These are phyloP conservation scores for Scheffersomyces stambukii DNA, from an alignment of 1,139 yeast species.

Conservation along the genomic window DNA sequence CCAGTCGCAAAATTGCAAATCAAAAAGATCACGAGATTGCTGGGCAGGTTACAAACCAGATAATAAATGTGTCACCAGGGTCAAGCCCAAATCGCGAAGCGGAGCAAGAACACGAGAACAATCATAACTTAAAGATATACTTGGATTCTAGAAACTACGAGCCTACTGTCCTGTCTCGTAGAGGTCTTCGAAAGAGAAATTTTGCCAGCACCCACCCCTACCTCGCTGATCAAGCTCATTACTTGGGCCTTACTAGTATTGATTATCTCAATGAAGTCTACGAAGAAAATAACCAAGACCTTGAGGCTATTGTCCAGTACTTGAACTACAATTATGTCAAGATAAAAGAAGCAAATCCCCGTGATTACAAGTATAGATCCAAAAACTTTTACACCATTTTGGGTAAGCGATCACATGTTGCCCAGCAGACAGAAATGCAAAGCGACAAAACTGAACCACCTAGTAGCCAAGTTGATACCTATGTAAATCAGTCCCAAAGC, in stretches of 20 bases:
- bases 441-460: conserved; percentile 9
- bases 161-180: conserved; percentile 12
- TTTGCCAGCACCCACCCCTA: conserved; percentile 48
- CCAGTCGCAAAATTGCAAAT: too few relatives aligned
- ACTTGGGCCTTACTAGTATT: conserved; percentile 35
- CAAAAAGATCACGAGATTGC: too few relatives aligned
- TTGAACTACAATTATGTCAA: conserved; percentile 33
- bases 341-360: conserved; percentile 30
- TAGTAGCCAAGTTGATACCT: conserved; percentile 9
- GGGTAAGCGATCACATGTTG: conserved; percentile 20
- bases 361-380: conserved; percentile 36
- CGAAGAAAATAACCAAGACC: conserved; percentile 28
- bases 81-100: conserved; percentile 1
- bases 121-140: conserved; percentile 11
- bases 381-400: conserved; percentile 37
- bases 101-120: conserved; percentile 12
- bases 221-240: conserved; percentile 45
- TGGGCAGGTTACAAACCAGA: too few relatives aligned
- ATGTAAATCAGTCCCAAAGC: conserved; percentile 5
- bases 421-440: conserved; percentile 8
- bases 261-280: conserved; percentile 37
- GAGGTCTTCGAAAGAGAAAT: conserved; percentile 41
- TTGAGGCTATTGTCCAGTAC: conserved; percentile 30
- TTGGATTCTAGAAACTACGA: conserved; percentile 8
- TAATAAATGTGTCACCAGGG: too few relatives aligned